Percentiles rank a stretch among this genome's conserved stretches.
These are phyloP conservation scores for Trichoderma cornu-damae DNA, from an alignment of 2,329 filamentous ascomycete species.

Conservation along the genomic window DNA sequence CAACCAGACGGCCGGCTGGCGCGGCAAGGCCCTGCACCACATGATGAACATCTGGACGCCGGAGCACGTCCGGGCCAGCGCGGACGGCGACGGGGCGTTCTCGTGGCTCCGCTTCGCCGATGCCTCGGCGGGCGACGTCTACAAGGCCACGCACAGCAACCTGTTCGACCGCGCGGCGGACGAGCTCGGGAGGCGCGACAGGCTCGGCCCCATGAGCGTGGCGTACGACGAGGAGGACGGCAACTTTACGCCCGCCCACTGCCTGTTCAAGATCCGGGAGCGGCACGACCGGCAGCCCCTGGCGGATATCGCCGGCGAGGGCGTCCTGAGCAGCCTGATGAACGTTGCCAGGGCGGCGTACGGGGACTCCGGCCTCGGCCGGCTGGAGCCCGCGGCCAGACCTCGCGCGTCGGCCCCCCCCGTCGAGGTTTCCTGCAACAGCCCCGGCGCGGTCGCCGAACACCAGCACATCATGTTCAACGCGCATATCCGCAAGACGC, in stretches of 20 bases:
- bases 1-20: slow-evolving; percentile 74
- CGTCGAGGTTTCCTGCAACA: slow-evolving; percentile 71
- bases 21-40: slow-evolving; percentile 67
- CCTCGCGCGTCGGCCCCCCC: slow-evolving; percentile 81
- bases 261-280: slow-evolving; percentile 74
- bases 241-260: slow-evolving; percentile 65
- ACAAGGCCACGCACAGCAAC: slow-evolving; percentile 61
- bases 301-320: slow-evolving; percentile 64
- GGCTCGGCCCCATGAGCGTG: slow-evolving; percentile 61
- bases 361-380: slow-evolving; percentile 63
- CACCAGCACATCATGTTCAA: slow-evolving; percentile 76
- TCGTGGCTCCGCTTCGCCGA: slow-evolving; percentile 89
- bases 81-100: slow-evolving; percentile 61
- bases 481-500: slow-evolving; percentile 61
- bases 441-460: slow-evolving; percentile 60
- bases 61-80: slow-evolving; percentile 65
- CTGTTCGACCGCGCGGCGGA: slow-evolving; percentile 69
- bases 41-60: slow-evolving; percentile 89
- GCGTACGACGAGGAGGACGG: slow-evolving; percentile 64
- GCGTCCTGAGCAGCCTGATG: slow-evolving; percentile 68
- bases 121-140: slow-evolving; percentile 66
- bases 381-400: slow-evolving; percentile 75
- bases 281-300: slow-evolving; percentile 62
- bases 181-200: slow-evolving; percentile 49
- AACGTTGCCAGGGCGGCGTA: slow-evolving; percentile 68